Evolutionary conservation across 768 basidiomycete species (phyloP), one percentile per base, ranked within the genome.

Genomic region (Rhodotorula paludigena): DNA sequence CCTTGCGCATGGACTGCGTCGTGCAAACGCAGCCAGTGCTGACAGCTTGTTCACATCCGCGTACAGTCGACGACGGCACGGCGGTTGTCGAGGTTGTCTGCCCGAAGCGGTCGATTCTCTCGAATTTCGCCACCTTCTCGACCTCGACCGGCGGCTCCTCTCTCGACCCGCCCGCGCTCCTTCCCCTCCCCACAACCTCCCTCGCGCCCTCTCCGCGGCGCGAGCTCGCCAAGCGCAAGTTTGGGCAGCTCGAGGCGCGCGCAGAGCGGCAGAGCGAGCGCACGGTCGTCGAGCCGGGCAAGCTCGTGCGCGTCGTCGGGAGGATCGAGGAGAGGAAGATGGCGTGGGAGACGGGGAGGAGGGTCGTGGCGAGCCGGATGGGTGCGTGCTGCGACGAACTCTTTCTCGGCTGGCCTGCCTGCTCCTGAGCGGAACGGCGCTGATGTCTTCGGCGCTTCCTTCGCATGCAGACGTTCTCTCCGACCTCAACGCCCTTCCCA

Each of bases 31-130:
- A n/a, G n/a, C n/a, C 8, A 8, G 25, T 47, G 45, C 25, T n/a
- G 25, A 4, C 12, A 10, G 21, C 45, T n/a, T 14, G 11, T 25
- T 38, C 28, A 5, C 28, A 2, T 2, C 15, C n/a, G 33, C n/a
- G 45, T 30, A 11, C 42, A 69, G 68, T 69, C 60, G 68, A 69
- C 44, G 68, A 69, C 45, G 68, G 68, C 8, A 69, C 68, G 15
- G 68, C 44, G 11, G 39, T 63, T 21, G 25, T 68, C 8, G 16
- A 39, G 47, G 62, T 68, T 32, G 15, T 60, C 7, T 64, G 51
- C 28, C 36, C 58, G 23, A n/a, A n/a, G n/a, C n/a, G n/a, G 11
- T 48, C 45, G 2, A 32, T 30, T 42, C 4, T 42, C 39, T 58
- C 48, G 16, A 15, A n/a, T 12, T 59, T 30, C 30, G 33, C 32